Evolutionary conservation across 108 stramenopile genomes (phyloP).

Genomic region (Skeletonema costatum): DNA sequence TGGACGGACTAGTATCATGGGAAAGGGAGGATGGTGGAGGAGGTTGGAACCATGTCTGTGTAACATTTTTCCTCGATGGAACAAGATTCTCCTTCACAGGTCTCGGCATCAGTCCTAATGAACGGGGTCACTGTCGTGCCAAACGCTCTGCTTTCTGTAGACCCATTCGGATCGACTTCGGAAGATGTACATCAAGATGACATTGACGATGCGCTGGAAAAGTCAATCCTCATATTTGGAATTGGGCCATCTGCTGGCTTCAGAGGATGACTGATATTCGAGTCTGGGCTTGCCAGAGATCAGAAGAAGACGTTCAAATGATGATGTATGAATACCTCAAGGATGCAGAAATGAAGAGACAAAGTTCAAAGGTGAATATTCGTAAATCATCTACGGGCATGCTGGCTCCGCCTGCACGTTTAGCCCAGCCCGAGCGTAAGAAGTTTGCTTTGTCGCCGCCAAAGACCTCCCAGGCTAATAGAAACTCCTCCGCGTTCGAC

Average conservation of each 20-base stretch:
- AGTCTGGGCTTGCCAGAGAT: conserved; percentile 78
- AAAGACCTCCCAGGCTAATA: conserved; percentile 16
- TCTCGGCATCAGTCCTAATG: conserved; percentile 59
- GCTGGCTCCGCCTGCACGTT: conserved; percentile 37
- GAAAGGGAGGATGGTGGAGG: conserved; percentile 56
- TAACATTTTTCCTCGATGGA: conserved; percentile 59
- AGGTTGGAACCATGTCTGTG: conserved; percentile 88
- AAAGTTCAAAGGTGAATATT: conserved; percentile 87
- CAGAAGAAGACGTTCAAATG: conserved; percentile 73
- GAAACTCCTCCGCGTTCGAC: conserved; percentile 4
- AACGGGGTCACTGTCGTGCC: conserved; percentile 56
- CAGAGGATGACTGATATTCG: conserved; percentile 84
- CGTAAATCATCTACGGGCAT: conserved; percentile 48
- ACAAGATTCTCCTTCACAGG: conserved; percentile 39
- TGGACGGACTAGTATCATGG: conserved; percentile 55
- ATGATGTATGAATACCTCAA: conserved; percentile 86
- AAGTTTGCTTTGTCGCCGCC: conserved; percentile 30
- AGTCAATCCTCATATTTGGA: conserved; percentile 71
- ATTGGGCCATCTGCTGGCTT: conserved; percentile 67
- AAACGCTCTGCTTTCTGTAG: conserved; percentile 30
- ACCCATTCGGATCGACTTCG: conserved; percentile 38
- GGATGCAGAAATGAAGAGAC: conserved; percentile 77
- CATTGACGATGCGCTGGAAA: conserved; percentile 70
- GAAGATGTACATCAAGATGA: conserved; percentile 55
- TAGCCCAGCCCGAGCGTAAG: conserved; percentile 31